Evolutionary conservation across 2,329 filamentous ascomycete genomes (phyloP), one percentile per base, ranked within the genome.

Genomic region (Beauveria varroae): DNA sequence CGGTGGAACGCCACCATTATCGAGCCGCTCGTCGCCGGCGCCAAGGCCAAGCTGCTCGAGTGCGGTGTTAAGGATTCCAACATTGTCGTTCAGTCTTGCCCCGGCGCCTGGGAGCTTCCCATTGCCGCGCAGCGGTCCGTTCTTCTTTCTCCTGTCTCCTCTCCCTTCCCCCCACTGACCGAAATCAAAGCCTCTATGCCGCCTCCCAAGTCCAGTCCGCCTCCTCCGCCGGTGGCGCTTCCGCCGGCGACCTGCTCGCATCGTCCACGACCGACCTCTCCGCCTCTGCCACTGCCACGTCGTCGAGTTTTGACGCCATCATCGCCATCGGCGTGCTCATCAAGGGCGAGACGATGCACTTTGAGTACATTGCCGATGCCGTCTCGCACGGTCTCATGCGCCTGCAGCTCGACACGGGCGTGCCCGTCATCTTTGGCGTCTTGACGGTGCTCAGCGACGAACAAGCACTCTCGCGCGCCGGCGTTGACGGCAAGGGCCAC

Each of bases 341-440:
- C 79, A 99, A 99, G 80, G 95, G 95, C 73, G 90, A 96, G 77
- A 98, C 95, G 7, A 97, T 97, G 92, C 95, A 99, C 78, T 99
- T 99, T 71, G 95, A 99, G 78, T 98, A 99, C 78, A 99, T 99
- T 69, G 84, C 93, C 47, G 95, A 98, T 66, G 86, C 91, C 46
- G 92, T 96, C 7, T 91, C 87, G 62, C 91, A 96, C 64, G 95
- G 91, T 7, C 81, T 99, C 64, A 99, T 99, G 95, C 87, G 91
- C 65, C 87, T 98, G 63, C 92, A 96, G 75, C 81, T 98, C 60
- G 93, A 99, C 73, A 87, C 86, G 10, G 90, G 91, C 50, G 85
- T 96, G 56, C 95, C 95, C 37, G 89, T 99, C 63, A 85, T 98
- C 63, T 96, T 98, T 74, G 93, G 95, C 16, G 80, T 98, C 68